Conservation (phyloP, 805 yeast species). For the Yarrowia hollandica region DNA sequence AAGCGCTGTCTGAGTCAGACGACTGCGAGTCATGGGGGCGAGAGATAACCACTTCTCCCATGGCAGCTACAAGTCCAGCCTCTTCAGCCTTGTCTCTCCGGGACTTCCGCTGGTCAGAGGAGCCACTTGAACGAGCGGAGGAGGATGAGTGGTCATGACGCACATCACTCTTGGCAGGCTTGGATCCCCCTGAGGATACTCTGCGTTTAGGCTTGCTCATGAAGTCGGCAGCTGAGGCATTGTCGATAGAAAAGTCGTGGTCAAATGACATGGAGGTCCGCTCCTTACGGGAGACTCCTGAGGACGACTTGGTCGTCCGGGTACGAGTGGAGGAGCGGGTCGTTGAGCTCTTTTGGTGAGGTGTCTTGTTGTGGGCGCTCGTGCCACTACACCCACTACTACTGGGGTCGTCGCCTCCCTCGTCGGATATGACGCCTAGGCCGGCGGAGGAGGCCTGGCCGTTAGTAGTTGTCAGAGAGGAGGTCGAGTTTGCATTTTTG, state of each 20-base stretch:
- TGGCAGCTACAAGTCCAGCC: constrained; percentile 2
- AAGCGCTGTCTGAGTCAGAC: background rate
- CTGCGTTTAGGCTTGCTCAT: constrained; percentile 22
- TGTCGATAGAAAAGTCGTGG: constrained; percentile 26
- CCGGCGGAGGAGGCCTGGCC: constrained; percentile 28
- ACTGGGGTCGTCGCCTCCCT: constrained; percentile 34
- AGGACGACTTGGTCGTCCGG: constrained; percentile 4
- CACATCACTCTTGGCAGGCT: constrained; percentile 3
- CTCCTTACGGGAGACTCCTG: constrained; percentile 13
- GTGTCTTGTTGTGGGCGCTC: constrained; percentile 27
- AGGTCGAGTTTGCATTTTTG: constrained; percentile 29
- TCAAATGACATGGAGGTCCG: constrained; percentile 20
- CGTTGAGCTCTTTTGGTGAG: constrained; percentile 7
- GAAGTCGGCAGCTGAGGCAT: constrained; percentile 26
- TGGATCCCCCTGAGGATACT: constrained; percentile 4
- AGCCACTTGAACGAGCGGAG: no score
- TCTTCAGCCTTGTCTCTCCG: constrained; percentile 17
- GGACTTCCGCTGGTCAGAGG: constrained; percentile 11
- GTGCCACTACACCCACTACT: constrained; percentile 35
- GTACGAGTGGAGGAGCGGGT: background rate
- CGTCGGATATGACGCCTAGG: constrained; percentile 35
- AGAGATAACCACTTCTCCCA: constrained; percentile 24
- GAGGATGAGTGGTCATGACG: no score
- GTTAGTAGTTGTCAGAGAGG: constrained; percentile 30
- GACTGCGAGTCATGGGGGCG: constrained; percentile 22